A percentile compares a stretch with the other conserved stretches of the same genome.
Evolutionary conservation across 345 rosid species (phyloP).

Genomic region (Acer negundo): DNA sequence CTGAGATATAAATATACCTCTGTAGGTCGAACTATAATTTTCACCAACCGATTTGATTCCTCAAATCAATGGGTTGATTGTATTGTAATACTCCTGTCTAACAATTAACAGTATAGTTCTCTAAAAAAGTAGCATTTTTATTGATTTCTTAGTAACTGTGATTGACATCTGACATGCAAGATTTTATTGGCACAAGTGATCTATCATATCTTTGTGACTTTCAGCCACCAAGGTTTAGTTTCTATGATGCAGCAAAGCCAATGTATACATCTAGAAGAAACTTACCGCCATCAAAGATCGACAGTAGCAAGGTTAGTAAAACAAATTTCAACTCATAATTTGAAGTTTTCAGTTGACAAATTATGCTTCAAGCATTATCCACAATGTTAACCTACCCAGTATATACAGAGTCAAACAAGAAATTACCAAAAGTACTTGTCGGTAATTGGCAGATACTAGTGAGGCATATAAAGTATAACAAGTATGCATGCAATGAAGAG

Average conservation of each 20-base stretch:
- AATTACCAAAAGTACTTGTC: neutral
- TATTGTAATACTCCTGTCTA: neutral
- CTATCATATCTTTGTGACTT: constrained; percentile 28
- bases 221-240: constrained; percentile 89
- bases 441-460: neutral
- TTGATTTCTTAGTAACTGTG: neutral
- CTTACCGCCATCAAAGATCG: constrained; percentile 82
- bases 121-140: neutral
- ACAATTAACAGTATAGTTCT: neutral
- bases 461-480: neutral
- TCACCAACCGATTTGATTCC: neutral
- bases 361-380: neutral
- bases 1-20: neutral
- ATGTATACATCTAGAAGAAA: constrained; percentile 94
- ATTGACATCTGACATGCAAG: neutral
- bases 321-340: constrained; percentile 9
- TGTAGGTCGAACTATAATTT: neutral
- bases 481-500: neutral
- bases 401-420: neutral
- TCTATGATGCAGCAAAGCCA: constrained; percentile 89
- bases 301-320: constrained; percentile 64
- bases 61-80: neutral
- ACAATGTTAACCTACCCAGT: neutral
- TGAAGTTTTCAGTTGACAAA: neutral
- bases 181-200: neutral